Evolutionary conservation across 768 basidiomycete genomes (phyloP).

Genomic region (Boletus rubropictus): DNA sequence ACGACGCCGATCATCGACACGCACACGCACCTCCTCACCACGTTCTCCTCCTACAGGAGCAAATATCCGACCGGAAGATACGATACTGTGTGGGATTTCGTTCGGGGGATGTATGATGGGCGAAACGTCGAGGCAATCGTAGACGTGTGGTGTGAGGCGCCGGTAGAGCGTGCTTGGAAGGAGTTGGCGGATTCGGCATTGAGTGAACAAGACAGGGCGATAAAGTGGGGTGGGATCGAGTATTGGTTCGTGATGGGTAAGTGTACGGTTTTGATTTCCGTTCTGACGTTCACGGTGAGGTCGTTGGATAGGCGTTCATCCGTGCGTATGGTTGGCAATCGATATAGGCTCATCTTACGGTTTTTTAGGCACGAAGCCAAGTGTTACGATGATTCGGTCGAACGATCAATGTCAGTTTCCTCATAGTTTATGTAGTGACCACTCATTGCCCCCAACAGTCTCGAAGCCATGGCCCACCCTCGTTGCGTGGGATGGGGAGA

Average conservation of each 20-base stretch:
- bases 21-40: conserved; percentile 78
- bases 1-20: conserved; percentile 63
- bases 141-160: conserved; percentile 88
- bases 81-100: conserved; percentile 61
- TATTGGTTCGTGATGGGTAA: conserved; percentile 84
- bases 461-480: conserved; percentile 73
- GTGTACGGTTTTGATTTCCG: conserved; percentile 3
- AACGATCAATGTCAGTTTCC: conserved; percentile 55
- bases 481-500: conserved; percentile 87
- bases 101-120: conserved; percentile 52
- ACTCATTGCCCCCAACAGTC: conserved; percentile 31
- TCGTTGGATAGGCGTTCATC: conserved; percentile 60
- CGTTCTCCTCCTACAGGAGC: conserved; percentile 54
- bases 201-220: conserved; percentile 39
- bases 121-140: conserved; percentile 62
- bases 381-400: conserved; percentile 60
- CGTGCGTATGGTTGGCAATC: conserved; percentile 39
- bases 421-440: too few species aligned
- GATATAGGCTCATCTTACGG: neutral
- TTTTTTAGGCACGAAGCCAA: conserved; percentile 61
- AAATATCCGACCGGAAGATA: conserved; percentile 57
- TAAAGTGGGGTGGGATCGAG: conserved; percentile 60
- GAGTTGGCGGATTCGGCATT: conserved; percentile 70
- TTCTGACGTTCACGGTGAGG: neutral
- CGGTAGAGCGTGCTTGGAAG: conserved; percentile 55